Base-by-base conservation (phyloP, 1,284 basidiomycete genomes). In the Puccinia coronata region DNA sequence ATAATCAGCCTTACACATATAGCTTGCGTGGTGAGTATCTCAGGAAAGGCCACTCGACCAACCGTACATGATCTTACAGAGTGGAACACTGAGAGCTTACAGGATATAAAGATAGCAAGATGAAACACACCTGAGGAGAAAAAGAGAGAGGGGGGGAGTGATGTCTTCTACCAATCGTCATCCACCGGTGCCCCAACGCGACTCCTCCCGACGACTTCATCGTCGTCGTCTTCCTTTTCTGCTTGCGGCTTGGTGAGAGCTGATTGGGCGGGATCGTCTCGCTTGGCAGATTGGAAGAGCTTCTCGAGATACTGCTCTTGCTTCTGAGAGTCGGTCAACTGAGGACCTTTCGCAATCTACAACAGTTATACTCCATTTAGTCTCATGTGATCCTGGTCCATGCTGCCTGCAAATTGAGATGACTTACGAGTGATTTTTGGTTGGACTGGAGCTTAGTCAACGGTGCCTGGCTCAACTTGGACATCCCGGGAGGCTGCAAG, bases 401-500 rank as follows among this genome's bases (percentile, higher is more conserved):
- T n/a, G n/a, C n/a, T n/a, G n/a, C n/a, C n/a, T n/a, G n/a, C n/a
- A n/a, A n/a, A n/a, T n/a, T n/a, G n/a, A n/a, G 28, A 25, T 34
- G 14, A 77, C 76, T 53, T 55, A 79, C 65, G 20, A 79, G 53
- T 43, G 47, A 16, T 55, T 41, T 70, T 79, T 79, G 76, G 49
- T 79, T 79, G 1, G 39, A 53, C 25, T 61, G n/a, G 20, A 36
- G 25, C 69, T 57, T 57, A 2, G 63, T 59, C 20, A n/a, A 14
- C 1, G 39, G 55, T 12, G 59, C 39, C 39, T 73, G 85, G 86
- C 83, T 75, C 86, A 86, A 82, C 1, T 83, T 84, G 11, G 82
- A 84, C 87, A 88, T 87, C 0, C 85, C 87, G 0, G 83, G 83
- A 0, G 87, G 88, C 11, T 83, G 65, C 5, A 89, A 82, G 55